A percentile compares a stretch with the other conserved stretches of the same genome.
These are phyloP conservation scores for Phascolomyces articulosus DNA, from an alignment of 371 early-diverging fungal species.

Conservation along the genomic window DNA sequence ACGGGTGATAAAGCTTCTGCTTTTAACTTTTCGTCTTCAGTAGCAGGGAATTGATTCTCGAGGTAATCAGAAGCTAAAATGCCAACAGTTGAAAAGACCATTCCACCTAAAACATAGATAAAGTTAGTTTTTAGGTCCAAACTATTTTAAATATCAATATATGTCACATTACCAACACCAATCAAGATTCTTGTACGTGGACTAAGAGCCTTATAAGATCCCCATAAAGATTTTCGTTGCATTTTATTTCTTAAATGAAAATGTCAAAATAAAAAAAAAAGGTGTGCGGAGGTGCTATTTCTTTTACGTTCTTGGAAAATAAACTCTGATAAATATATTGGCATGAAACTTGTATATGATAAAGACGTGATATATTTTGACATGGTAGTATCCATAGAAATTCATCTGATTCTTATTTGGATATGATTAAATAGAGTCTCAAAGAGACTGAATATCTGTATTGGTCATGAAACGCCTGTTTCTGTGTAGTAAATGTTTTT, in stretches of 20 bases:
- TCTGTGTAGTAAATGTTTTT: too few relatives aligned
- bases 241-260: too few relatives aligned
- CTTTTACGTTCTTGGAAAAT: too few relatives aligned
- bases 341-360: too few relatives aligned
- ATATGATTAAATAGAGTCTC: too few relatives aligned
- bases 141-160: not conserved
- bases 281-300: too few relatives aligned
- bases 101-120: constrained; percentile 46
- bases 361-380: too few relatives aligned
- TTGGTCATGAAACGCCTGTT: too few relatives aligned
- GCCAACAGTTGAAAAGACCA: constrained; percentile 50
- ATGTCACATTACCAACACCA: constrained; percentile 45
- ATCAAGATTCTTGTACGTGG: constrained; percentile 44
- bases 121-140: not conserved
- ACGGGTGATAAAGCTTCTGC: constrained; percentile 43
- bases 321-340: too few relatives aligned
- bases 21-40: constrained; percentile 33
- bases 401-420: too few relatives aligned
- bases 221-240: constrained; percentile 56
- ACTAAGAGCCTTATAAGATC: constrained; percentile 44
- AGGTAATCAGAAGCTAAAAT: constrained; percentile 45
- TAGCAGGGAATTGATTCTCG: constrained; percentile 42
- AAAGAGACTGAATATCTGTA: too few relatives aligned
- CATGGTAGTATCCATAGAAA: too few relatives aligned
- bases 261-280: not conserved